Conservation (phyloP, 2,329 filamentous ascomycete genomes). For the Dryadomyces sulphureus region DNA sequence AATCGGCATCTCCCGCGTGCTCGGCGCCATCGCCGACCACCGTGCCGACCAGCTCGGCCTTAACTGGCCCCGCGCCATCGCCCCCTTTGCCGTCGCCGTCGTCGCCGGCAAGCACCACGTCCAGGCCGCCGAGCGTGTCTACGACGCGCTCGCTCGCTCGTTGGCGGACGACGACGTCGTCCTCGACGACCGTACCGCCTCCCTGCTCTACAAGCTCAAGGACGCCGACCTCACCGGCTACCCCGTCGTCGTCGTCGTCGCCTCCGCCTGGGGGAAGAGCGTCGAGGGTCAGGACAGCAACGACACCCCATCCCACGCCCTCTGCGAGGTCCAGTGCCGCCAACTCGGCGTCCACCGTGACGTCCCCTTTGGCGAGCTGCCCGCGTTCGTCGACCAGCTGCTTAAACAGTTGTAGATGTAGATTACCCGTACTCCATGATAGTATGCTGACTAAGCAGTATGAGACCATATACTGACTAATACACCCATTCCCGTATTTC, state of each 20-base stretch:
- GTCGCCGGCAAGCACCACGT: conserved; percentile 32
- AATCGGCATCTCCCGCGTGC: conserved; percentile 81
- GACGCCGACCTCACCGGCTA: conserved; percentile 87
- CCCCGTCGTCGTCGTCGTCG: conserved; percentile 68
- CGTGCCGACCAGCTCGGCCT: conserved; percentile 58
- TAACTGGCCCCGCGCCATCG: conserved; percentile 77
- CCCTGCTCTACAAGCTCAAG: conserved; percentile 70
- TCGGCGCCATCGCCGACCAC: conserved; percentile 71
- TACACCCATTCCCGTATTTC: too few species aligned
- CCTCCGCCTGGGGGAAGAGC: conserved; percentile 45
- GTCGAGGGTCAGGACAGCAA: conserved; percentile 35
- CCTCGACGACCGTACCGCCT: conserved; percentile 60
- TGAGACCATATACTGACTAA: too few species aligned
- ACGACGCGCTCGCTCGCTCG: conserved; percentile 39
- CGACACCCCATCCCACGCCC: not conserved
- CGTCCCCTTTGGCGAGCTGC: conserved; percentile 35
- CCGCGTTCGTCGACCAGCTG: conserved; percentile 28
- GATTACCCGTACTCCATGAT: not conserved
- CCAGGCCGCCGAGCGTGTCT: conserved; percentile 40
- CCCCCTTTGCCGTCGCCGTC: conserved; percentile 67
- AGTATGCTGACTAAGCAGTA: too few species aligned
- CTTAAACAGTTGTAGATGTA: conserved; percentile 31
- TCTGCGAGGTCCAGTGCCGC: conserved; percentile 69
- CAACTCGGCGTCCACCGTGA: conserved; percentile 46
- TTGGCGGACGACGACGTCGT: conserved; percentile 37